Evolutionary conservation across 495 filamentous ascomycete species (phyloP).

Genomic region (Hyaloscypha variabilis): DNA sequence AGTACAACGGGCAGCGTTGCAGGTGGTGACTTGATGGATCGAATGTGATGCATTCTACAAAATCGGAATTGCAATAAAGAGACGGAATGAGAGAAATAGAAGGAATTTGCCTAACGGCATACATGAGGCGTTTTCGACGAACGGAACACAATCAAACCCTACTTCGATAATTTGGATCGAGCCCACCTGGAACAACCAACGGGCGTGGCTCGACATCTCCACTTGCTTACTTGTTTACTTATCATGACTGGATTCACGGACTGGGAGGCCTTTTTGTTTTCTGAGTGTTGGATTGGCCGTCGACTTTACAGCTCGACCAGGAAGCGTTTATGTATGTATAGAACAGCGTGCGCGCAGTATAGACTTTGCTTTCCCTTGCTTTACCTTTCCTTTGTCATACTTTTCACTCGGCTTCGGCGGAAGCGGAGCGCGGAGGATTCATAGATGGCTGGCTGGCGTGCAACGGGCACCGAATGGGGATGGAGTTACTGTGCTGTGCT

Average conservation of each 20-base stretch:
- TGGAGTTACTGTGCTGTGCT: neutral
- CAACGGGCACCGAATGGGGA: neutral
- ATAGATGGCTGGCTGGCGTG: neutral
- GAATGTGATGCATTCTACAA: conserved; percentile 23
- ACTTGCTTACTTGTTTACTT: conserved; percentile 8
- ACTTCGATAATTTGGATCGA: conserved; percentile 18
- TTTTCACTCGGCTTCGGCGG: too few species aligned
- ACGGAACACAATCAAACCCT: conserved; percentile 1
- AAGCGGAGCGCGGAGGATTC: too few species aligned
- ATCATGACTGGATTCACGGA: neutral
- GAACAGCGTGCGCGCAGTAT: conserved; percentile 29
- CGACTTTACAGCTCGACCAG: neutral
- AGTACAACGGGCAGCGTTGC: conserved; percentile 32
- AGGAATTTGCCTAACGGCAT: conserved; percentile 19
- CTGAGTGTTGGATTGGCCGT: conserved; percentile 1
- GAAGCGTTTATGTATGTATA: conserved; percentile 22
- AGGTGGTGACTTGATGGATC: conserved; percentile 35
- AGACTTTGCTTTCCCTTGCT: conserved; percentile 24
- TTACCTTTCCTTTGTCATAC: neutral
- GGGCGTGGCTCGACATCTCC: conserved; percentile 12
- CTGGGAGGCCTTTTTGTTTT: conserved; percentile 8
- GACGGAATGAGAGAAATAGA: conserved; percentile 5
- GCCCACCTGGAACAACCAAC: neutral
- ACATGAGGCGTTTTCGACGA: neutral
- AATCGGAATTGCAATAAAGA: neutral